These are phyloP conservation scores for Malus hybrid DNA, from an alignment of 331 rosid species.

Conservation along the genomic window DNA sequence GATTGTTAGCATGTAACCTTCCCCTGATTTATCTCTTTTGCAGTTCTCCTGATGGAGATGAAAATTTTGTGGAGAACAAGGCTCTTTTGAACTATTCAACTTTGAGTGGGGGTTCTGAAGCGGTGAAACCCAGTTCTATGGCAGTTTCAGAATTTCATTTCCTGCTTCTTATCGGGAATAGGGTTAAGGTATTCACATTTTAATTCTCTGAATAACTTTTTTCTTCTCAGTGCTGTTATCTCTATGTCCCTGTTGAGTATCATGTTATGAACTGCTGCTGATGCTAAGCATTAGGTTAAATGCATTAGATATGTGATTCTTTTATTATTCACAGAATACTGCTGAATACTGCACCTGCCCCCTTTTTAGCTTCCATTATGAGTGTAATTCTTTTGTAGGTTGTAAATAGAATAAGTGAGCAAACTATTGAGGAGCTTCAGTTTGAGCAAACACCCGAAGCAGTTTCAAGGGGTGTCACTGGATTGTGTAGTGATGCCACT, in stretches of 20 bases:
- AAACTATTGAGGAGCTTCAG: slow-evolving; percentile 89
- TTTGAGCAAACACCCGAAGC: slow-evolving; percentile 86
- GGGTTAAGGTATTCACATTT: slow-evolving; percentile 65
- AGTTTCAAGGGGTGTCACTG: slow-evolving; percentile 76
- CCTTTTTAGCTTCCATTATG: slow-evolving; percentile 11
- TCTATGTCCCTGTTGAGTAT: not conserved
- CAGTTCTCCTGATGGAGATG: slow-evolving; percentile 74
- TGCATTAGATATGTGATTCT: not conserved
- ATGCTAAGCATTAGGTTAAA: not conserved
- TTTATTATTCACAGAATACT: not conserved
- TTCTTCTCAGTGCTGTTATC: not conserved
- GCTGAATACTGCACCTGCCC: slow-evolving; percentile 5
- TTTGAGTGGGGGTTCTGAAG: slow-evolving; percentile 67
- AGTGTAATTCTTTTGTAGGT: slow-evolving; percentile 47
- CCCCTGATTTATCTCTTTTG: slow-evolving; percentile 10
- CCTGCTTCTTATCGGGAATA: slow-evolving; percentile 85
- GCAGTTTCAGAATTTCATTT: slow-evolving; percentile 95
- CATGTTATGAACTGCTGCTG: slow-evolving; percentile 12
- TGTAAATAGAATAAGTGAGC: slow-evolving; percentile 92
- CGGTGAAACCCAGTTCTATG: slow-evolving; percentile 74
- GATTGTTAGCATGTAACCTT: not conserved
- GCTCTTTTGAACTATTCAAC: slow-evolving; percentile 76
- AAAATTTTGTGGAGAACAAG: slow-evolving; percentile 92
- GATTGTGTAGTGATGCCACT: slow-evolving; percentile 93
- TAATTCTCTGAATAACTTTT: not conserved